Evolutionary conservation across 208 protist species (phyloP).

Genomic region (Wallacemonas sp.): DNA sequence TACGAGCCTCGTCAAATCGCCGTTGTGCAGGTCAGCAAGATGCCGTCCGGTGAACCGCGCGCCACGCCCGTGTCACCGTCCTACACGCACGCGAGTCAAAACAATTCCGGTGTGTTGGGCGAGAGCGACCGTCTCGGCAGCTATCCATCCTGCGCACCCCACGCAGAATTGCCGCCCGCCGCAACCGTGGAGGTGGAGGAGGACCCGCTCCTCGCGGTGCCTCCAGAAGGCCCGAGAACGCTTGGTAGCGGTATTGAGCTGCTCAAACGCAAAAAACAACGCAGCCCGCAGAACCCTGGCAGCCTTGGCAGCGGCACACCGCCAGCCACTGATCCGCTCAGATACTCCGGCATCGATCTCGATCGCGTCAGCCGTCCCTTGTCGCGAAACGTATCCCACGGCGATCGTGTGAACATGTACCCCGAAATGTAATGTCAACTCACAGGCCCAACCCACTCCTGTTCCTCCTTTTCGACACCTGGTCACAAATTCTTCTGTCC

Average conservation of each 20-base stretch:
- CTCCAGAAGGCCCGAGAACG: neutral
- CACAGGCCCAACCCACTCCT: too few relatives aligned
- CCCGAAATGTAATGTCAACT: neutral
- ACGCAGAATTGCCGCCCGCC: neutral
- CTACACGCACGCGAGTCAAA: slow-evolving; percentile 2
- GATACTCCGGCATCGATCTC: neutral
- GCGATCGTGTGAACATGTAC: neutral
- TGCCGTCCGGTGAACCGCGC: neutral
- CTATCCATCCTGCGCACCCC: neutral
- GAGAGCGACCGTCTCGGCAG: neutral
- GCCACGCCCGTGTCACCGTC: neutral
- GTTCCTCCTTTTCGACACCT: too few relatives aligned
- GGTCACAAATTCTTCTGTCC: too few relatives aligned
- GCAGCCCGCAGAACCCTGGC: neutral
- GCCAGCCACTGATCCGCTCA: too few relatives aligned
- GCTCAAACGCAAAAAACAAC: slow-evolving; percentile 1
- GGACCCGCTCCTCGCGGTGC: neutral
- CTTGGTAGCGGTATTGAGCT: slow-evolving; percentile 12
- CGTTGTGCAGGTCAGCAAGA: neutral
- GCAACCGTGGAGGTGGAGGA: too few relatives aligned
- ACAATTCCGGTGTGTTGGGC: neutral
- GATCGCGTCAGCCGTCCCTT: neutral
- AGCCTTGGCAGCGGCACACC: too few relatives aligned
- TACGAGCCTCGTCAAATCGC: neutral
- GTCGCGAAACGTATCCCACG: neutral